A percentile compares a stretch with the other conserved stretches of the same genome.
Evolutionary conservation across 2,329 filamentous ascomycete genomes (phyloP).

Genomic region (Fusarium albidum): DNA sequence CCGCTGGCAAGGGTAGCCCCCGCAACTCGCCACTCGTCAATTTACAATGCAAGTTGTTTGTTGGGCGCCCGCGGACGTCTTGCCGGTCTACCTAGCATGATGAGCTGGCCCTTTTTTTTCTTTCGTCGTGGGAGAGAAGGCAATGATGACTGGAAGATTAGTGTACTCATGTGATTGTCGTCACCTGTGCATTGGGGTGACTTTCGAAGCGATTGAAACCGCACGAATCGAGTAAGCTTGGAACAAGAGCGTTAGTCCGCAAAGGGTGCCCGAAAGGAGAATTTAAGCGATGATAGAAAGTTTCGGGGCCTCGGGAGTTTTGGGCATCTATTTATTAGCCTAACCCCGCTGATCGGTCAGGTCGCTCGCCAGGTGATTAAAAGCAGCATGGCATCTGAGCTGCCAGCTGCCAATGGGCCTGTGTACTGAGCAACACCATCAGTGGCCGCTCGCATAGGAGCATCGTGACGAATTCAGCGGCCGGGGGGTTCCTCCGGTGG

Average conservation of each 20-base stretch:
- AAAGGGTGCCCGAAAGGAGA: background rate
- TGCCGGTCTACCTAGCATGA: constrained; percentile 16
- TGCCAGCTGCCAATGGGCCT: constrained; percentile 12
- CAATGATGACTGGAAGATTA: constrained; percentile 12
- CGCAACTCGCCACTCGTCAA: constrained; percentile 17
- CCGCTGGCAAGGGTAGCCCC: constrained; percentile 22
- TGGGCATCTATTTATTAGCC: constrained; percentile 23
- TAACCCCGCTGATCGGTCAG: constrained; percentile 22
- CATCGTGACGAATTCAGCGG: background rate
- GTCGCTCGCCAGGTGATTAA: constrained; percentile 5
- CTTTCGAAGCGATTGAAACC: constrained; percentile 1
- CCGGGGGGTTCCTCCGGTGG: constrained; percentile 13
- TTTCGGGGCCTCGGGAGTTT: constrained; percentile 10
- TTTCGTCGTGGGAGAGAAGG: background rate
- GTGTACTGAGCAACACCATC: constrained; percentile 6
- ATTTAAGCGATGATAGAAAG: constrained; percentile 8
- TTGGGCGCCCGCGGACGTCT: constrained; percentile 11
- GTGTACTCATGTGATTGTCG: constrained; percentile 26
- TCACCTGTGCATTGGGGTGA: constrained; percentile 6
- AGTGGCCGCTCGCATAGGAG: constrained; percentile 9
- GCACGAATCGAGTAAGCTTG: constrained; percentile 8
- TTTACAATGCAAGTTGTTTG: constrained; percentile 7
- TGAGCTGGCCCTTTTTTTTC: constrained; percentile 27
- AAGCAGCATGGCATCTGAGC: constrained; percentile 10
- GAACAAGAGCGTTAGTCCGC: constrained; percentile 5